These are phyloP conservation scores for Lepiota subincarnata DNA, from an alignment of 768 basidiomycete species.

Conservation along the genomic window DNA sequence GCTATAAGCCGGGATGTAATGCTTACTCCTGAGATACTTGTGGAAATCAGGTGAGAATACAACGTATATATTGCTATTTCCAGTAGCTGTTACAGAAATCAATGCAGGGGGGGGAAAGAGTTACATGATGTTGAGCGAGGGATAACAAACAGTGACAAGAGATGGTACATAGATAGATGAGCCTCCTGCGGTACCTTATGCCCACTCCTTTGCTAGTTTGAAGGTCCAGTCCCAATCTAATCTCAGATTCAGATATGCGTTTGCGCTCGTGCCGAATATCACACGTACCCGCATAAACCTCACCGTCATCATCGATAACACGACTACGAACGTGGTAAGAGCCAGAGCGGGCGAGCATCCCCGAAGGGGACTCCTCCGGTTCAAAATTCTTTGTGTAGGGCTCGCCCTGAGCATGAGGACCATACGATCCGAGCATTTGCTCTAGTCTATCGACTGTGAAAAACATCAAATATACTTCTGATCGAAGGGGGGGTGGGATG, in stretches of 20 bases:
- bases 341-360: constrained; percentile 80
- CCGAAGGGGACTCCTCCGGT: constrained; percentile 66
- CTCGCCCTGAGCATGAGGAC: constrained; percentile 60
- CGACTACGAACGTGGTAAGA: constrained; percentile 75
- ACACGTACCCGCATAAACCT: constrained; percentile 69
- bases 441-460: constrained; percentile 83
- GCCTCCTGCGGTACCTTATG: constrained; percentile 15
- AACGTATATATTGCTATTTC: neutral
- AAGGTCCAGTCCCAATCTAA: constrained; percentile 86
- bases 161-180: neutral
- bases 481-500: neutral
- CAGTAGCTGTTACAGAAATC: neutral
- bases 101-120: constrained; percentile 2
- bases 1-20: too few relatives aligned
- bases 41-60: neutral
- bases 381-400: constrained; percentile 77
- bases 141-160: neutral
- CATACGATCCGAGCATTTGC: constrained; percentile 93
- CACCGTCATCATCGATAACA: constrained; percentile 84
- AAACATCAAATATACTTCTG: neutral
- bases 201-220: constrained; percentile 94
- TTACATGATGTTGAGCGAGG: constrained; percentile 5
- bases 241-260: neutral
- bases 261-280: neutral
- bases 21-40: too few relatives aligned